phyloP scores from a whole-genome alignment of 2,329 filamentous ascomycete genomes.

The Zopfia rhizophila region DNA sequence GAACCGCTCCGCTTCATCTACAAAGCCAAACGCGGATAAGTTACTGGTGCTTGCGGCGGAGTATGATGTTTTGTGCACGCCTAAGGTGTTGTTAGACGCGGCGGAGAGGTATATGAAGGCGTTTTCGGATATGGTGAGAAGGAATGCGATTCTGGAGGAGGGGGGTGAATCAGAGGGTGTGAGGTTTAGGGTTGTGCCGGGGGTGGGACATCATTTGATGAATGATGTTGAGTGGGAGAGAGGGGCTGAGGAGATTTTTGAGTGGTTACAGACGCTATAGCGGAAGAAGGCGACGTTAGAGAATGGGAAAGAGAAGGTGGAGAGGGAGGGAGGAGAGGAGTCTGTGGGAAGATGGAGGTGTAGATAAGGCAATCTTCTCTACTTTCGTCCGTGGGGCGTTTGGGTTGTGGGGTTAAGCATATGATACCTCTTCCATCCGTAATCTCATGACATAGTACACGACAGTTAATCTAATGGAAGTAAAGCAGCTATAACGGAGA shows the following conservation, averaged over 20 bases:
- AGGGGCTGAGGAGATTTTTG: constrained; percentile 58
- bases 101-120: constrained; percentile 52
- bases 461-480: too few relatives aligned
- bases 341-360: too few relatives aligned
- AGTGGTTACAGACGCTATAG: constrained; percentile 56
- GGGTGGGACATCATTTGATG: constrained; percentile 64
- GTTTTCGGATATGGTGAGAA: constrained; percentile 40
- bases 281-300: too few relatives aligned
- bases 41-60: constrained; percentile 39
- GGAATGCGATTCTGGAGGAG: constrained; percentile 36
- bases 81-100: constrained; percentile 45
- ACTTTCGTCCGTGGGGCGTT: too few relatives aligned
- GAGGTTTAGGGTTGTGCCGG: constrained; percentile 54
- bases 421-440: too few relatives aligned
- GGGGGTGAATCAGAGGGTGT: constrained; percentile 46
- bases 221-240: constrained; percentile 63
- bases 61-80: constrained; percentile 40
- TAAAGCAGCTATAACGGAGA: too few relatives aligned
- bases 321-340: too few relatives aligned
- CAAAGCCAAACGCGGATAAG: constrained; percentile 45
- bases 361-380: too few relatives aligned
- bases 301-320: too few relatives aligned
- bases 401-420: too few relatives aligned
- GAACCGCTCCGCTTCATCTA: constrained; percentile 51
- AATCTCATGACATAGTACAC: too few relatives aligned